phyloP scores from a whole-genome alignment of 352 stramenopile genomes.

The Globisporangium rhizosaccharum region DNA sequence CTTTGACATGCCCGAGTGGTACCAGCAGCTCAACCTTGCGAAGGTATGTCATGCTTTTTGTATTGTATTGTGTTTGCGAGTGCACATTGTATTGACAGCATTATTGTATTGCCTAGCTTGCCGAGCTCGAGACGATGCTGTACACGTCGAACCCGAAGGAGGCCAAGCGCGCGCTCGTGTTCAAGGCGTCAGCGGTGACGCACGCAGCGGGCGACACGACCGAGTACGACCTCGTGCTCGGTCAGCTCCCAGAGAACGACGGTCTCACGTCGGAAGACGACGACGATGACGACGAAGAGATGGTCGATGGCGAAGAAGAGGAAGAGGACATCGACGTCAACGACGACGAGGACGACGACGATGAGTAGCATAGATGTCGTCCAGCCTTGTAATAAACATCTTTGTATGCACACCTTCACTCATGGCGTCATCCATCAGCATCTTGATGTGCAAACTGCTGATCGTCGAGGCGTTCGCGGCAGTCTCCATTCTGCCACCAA shows the following conservation, averaged over 20 bases:
- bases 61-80: constrained; percentile 12
- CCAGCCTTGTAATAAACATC: not conserved
- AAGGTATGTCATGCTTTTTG: constrained; percentile 29
- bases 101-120: constrained; percentile 20
- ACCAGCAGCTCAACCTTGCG: constrained; percentile 38
- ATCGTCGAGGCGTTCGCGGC: too few species aligned
- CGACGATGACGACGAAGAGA: constrained; percentile 27
- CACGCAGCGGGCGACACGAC: constrained; percentile 69
- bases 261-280: constrained; percentile 63
- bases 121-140: constrained; percentile 43
- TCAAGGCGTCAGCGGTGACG: constrained; percentile 36
- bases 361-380: constrained; percentile 20
- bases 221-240: constrained; percentile 80
- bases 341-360: constrained; percentile 32
- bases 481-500: too few species aligned
- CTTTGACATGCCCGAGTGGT: constrained; percentile 73
- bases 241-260: constrained; percentile 73
- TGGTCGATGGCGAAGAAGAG: constrained; percentile 37
- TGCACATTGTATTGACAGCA: not conserved
- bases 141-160: constrained; percentile 55
- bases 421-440: not conserved
- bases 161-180: constrained; percentile 51
- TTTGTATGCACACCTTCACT: not conserved
- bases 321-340: constrained; percentile 33
- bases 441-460: not conserved